Evolutionary conservation across 208 protist genomes (phyloP).

Genomic region (Acanthamoeba healyi): DNA sequence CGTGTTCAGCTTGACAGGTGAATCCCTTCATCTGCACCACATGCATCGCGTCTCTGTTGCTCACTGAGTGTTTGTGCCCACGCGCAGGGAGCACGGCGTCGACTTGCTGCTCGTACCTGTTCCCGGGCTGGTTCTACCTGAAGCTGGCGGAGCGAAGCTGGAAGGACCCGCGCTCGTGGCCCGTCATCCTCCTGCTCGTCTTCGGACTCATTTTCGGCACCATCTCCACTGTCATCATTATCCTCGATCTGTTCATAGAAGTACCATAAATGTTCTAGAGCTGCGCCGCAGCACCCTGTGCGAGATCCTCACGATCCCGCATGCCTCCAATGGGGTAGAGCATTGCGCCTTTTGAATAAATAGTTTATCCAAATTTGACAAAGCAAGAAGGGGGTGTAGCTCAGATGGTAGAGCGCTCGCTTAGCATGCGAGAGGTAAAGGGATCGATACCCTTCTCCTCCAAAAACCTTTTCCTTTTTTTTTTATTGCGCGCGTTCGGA

Average conservation of each 20-base stretch:
- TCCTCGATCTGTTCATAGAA: constrained; percentile 25
- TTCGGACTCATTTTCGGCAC: constrained; percentile 16
- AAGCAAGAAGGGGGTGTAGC: no score
- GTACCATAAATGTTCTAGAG: no score
- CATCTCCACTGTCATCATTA: constrained; percentile 13
- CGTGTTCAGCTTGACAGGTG: constrained; percentile 40
- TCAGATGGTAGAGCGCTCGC: no score
- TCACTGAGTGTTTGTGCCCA: background rate
- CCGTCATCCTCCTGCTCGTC: background rate
- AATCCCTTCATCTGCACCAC: background rate
- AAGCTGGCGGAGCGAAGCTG: background rate
- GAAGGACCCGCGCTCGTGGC: background rate
- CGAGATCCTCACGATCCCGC: no score
- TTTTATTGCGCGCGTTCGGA: no score
- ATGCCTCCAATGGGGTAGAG: no score
- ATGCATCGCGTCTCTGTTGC: background rate
- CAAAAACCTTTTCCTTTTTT: no score
- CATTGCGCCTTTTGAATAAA: no score
- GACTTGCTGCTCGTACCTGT: constrained; percentile 10
- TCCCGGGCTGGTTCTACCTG: constrained; percentile 46
- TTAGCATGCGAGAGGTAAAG: no score
- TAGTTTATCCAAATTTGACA: no score
- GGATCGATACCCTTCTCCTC: no score
- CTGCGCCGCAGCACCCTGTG: no score
- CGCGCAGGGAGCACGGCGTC: constrained; percentile 23